Percentiles rank a stretch among this genome's conserved stretches.
These are phyloP conservation scores for Polytolypa hystricis DNA, from an alignment of 2,329 filamentous ascomycete species.

Conservation along the genomic window DNA sequence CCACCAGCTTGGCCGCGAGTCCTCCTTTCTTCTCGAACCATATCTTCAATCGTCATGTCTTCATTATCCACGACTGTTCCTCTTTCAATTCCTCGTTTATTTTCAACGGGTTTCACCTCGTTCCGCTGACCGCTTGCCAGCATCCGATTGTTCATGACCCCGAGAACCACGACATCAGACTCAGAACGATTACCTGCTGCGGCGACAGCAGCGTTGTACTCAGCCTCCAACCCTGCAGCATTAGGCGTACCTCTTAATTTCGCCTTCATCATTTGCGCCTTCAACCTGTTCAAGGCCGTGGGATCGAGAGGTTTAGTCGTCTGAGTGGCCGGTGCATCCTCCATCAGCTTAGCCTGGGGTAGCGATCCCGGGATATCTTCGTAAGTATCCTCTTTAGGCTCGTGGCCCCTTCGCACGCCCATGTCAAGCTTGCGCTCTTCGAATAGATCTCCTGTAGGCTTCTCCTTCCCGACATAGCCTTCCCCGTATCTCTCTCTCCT, in stretches of 20 bases:
- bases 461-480: slow-evolving; percentile 74
- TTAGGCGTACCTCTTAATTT: slow-evolving; percentile 71
- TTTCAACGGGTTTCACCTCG: slow-evolving; percentile 69
- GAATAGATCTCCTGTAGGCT: slow-evolving; percentile 77
- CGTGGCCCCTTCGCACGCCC: slow-evolving; percentile 34
- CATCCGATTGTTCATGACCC: slow-evolving; percentile 81
- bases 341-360: slow-evolving; percentile 47
- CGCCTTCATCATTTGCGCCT: slow-evolving; percentile 92
- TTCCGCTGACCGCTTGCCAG: slow-evolving; percentile 62
- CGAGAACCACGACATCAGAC: slow-evolving; percentile 64
- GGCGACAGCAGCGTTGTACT: slow-evolving; percentile 68
- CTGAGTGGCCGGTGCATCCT: slow-evolving; percentile 41
- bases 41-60: slow-evolving; percentile 92
- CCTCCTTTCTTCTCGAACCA: slow-evolving; percentile 87
- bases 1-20: slow-evolving; percentile 67
- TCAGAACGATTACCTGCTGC: slow-evolving; percentile 47
- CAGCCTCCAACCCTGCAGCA: slow-evolving; percentile 62
- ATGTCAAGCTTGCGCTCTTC: slow-evolving; percentile 59
- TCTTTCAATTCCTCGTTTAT: slow-evolving; percentile 70
- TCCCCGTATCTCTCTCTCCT: slow-evolving; percentile 70
- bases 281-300: slow-evolving; percentile 75
- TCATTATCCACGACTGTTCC: slow-evolving; percentile 83
- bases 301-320: slow-evolving; percentile 53
- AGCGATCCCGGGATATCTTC: slow-evolving; percentile 22
- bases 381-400: slow-evolving; percentile 22